Evolutionary conservation across 306 rosid genomes (phyloP).

Genomic region (Elaeagnus macrophylla): DNA sequence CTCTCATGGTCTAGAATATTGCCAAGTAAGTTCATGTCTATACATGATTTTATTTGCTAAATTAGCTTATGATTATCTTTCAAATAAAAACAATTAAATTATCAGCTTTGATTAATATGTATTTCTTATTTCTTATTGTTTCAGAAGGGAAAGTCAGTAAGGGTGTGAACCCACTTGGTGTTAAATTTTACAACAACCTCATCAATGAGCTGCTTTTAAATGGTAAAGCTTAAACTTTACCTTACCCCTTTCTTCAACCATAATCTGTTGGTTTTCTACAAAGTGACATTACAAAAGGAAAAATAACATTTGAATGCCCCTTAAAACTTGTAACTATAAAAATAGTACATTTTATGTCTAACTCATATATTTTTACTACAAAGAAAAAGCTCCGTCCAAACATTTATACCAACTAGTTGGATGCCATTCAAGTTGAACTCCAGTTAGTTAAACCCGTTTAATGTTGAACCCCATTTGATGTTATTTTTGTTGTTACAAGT

Average conservation of each 20-base stretch:
- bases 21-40: slow-evolving; percentile 21
- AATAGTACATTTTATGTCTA: too few species aligned
- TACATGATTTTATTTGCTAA: background rate
- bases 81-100: background rate
- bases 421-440: too few species aligned
- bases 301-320: too few species aligned
- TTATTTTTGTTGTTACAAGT: too few species aligned
- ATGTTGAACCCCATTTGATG: too few species aligned
- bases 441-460: too few species aligned
- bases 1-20: slow-evolving; percentile 25
- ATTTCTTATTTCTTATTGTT: background rate
- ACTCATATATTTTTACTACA: too few species aligned
- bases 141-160: slow-evolving; percentile 31
- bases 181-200: slow-evolving; percentile 32
- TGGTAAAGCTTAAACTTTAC: slow-evolving; percentile 13
- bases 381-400: too few species aligned
- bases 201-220: slow-evolving; percentile 29
- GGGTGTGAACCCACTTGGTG: slow-evolving; percentile 28
- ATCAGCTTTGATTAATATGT: background rate
- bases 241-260: background rate
- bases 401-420: too few species aligned
- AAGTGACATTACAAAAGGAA: background rate
- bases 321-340: too few species aligned
- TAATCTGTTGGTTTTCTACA: background rate
- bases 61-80: background rate